Base-by-base conservation (phyloP, 768 basidiomycete genomes). In the Tephrocybe sp. region DNA sequence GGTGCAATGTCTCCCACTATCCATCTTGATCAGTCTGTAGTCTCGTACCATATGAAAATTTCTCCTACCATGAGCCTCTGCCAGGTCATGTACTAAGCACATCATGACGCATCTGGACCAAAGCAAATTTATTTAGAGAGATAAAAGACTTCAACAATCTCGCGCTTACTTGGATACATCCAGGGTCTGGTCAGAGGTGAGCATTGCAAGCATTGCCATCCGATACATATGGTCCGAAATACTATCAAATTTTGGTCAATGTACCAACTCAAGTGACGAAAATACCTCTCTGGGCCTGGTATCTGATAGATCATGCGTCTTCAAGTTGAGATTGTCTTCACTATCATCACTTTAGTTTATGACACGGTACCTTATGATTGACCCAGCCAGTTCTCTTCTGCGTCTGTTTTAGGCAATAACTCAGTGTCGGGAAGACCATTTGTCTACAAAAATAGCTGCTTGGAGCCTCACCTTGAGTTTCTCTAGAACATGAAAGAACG, bases 141-240 rank as follows among this genome's bases (percentile, higher is more conserved):
- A 16, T 21, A 47, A n/a, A n/a, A n/a, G n/a, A n/a, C n/a, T n/a
- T 18, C n/a, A 36, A 32, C 21, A 27, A 15, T 7, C 5, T 18
- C 18, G 46, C 27, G 61, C 80, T 44, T 52, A 91, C 91, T 87
- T 87, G 59, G 87, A 66, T 22, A 89, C 66, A 64, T 91, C 88
- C 7, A 92, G 76, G 1, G 73, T 75, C n/a, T 69, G 43, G 60
- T 91, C 91, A 0, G 91, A 85, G 5, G 83, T 79, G 52, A 92
- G 88, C 83, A 99, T 86, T 4, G 93, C 86, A 35, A 98, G 77
- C n/a, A 98, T 65, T 1, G 92, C 87, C 96, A 99, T 98, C 39
- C 96, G 77, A 64, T 93, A 91, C 96, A 97, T 98, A 61, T 98
- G 95, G 66, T 98, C 96, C 7, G 92, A 86, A 54, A 98, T 95